Evolutionary conservation across 805 yeast genomes (phyloP).

Genomic region (Myxozyma neotropica): DNA sequence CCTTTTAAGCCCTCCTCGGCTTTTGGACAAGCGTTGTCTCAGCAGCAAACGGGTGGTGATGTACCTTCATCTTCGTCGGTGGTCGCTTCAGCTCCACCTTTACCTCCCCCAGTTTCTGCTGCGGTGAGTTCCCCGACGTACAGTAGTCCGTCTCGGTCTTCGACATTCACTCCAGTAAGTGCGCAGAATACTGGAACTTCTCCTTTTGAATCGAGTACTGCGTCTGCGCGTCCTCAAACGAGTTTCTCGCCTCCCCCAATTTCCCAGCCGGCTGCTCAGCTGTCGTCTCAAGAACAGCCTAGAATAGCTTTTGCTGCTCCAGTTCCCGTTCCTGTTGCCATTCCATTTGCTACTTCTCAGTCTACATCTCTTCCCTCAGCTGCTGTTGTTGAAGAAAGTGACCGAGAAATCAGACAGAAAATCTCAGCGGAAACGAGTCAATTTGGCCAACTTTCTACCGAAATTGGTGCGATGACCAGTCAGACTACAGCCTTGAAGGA

Average conservation of each 20-base stretch:
- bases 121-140: not conserved
- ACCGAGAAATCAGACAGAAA: conserved; percentile 61
- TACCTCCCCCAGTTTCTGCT: conserved; percentile 1
- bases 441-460: conserved; percentile 82
- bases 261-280: conserved; percentile 19
- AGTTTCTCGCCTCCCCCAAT: not conserved
- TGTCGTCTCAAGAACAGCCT: conserved; percentile 28
- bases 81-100: conserved; percentile 29
- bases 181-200: not conserved
- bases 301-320: not conserved
- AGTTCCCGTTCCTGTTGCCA: not conserved
- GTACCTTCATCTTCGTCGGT: conserved; percentile 31
- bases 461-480: conserved; percentile 71
- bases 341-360: not conserved
- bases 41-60: conserved; percentile 39
- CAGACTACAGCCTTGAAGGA: conserved; percentile 74
- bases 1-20: conserved; percentile 77
- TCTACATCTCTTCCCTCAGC: not conserved
- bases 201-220: not conserved
- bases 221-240: not conserved
- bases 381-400: conserved; percentile 4
- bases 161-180: conserved; percentile 2
- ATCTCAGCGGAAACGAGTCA: conserved; percentile 80
- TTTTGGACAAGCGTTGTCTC: conserved; percentile 75
- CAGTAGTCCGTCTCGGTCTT: not conserved